These are phyloP conservation scores for Eucalyptus albens DNA, from an alignment of 345 rosid genomes.

Conservation along the genomic window DNA sequence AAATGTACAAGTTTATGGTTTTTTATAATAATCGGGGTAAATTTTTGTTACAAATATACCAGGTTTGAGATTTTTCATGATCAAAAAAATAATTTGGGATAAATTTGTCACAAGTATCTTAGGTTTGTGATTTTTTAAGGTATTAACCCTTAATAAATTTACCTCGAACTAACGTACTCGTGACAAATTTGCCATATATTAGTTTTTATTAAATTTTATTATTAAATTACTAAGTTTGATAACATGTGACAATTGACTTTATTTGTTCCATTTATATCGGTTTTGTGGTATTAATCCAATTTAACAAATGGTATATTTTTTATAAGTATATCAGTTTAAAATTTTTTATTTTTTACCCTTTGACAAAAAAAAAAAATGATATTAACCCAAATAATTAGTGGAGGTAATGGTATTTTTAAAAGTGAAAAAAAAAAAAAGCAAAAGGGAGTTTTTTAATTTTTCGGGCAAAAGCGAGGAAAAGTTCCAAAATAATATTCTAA, in stretches of 20 bases:
- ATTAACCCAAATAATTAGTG: background rate
- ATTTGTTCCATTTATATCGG: accelerated
- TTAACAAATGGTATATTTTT: accelerated
- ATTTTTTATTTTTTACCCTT: too few relatives aligned
- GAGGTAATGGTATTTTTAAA: background rate
- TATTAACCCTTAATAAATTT: too few relatives aligned
- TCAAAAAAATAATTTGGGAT: too few relatives aligned
- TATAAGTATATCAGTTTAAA: accelerated
- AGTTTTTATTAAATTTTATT: accelerated
- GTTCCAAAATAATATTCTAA: background rate
- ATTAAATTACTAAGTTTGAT: accelerated
- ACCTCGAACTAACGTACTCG: accelerated
- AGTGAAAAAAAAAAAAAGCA: background rate
- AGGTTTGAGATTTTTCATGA: accelerated
- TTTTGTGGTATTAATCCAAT: too few relatives aligned
- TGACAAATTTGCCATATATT: accelerated
- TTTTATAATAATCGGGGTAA: too few relatives aligned
- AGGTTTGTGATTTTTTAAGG: accelerated
- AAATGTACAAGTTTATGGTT: too few relatives aligned
- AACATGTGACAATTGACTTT: accelerated
- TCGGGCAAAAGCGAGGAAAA: background rate
- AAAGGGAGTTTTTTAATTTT: background rate
- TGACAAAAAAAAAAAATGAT: too few relatives aligned
- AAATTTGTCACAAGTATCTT: too few relatives aligned
- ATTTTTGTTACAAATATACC: accelerated